Base-by-base conservation (phyloP, 192 early-diverging fungal genomes). In the Geranomyces variabilis region DNA sequence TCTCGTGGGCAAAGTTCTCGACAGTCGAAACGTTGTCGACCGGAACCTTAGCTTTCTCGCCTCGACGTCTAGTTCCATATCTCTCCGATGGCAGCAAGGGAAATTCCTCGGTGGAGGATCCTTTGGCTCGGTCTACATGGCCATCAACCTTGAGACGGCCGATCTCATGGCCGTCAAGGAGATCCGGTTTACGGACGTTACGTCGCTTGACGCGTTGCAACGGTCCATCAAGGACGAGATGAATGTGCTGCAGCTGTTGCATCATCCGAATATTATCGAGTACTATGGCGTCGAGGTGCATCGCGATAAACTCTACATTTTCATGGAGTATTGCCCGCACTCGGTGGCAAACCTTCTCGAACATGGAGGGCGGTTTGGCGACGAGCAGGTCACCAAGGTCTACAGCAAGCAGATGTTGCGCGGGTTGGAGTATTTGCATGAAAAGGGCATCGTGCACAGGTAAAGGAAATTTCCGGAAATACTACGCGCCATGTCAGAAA, bases 131-230 rank as follows among this genome's bases (percentile, higher is more conserved):
- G 94, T 78, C 19, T 93, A 93, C 73, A 80, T 90, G 58, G 94
- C 89, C 9, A 88, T 91, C 66, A 94, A 94, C 58, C 83, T 93
- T 31, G 91, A 92, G 70, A 87, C 91, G 1, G 89, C 90, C 41
- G 92, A 91, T 60, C 69, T 94, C 19, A 93, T 96, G 90, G 94
- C 94, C 0, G 94, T 94, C 70, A 96, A 96, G 75, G 94, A 94
- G 69, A 96, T 96, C 63, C 82, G 89, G 28, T 92, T 94, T 79
- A 90, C 88, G 15, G 90, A 92, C 69, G 83, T 89, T 17, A 78
- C 84, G 45, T 82, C 86, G 21, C 70, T 85, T 47, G 88, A 74
- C 68, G 74, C 77, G 29, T 66, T 92, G 22, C 83, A 89, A 75
- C 86, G 88, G 63, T 87, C 88, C 31, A 92, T 96, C 53, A 89